Conservation (phyloP, 1,284 basidiomycete genomes). For the Spongispora temasekensis region DNA sequence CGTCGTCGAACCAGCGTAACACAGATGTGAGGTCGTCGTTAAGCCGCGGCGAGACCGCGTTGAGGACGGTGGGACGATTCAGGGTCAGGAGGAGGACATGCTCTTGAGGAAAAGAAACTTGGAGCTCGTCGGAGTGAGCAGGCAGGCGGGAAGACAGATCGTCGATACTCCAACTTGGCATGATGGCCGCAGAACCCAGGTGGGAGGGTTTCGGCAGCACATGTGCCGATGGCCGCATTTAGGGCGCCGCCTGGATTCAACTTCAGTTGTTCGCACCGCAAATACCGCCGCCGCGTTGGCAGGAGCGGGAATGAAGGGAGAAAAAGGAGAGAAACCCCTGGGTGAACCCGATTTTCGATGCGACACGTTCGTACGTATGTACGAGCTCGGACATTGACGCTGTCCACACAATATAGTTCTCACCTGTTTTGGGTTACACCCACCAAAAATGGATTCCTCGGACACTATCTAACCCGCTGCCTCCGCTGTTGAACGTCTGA, state of each 20-base stretch:
- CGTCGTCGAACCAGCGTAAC: slow-evolving; percentile 78
- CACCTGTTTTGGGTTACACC: no score
- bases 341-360: no score
- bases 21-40: slow-evolving; percentile 54
- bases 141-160: slow-evolving; percentile 31
- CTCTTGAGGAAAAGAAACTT: slow-evolving; percentile 58
- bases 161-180: neutral
- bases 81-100: slow-evolving; percentile 75
- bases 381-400: no score
- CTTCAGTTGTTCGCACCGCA: no score
- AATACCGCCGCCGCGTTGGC: no score
- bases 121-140: slow-evolving; percentile 54
- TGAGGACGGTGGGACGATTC: slow-evolving; percentile 73
- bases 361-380: no score
- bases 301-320: no score
- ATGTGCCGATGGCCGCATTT: no score
- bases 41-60: slow-evolving; percentile 71
- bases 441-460: slow-evolving; percentile 19
- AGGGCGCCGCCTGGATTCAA: no score
- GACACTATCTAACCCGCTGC: no score
- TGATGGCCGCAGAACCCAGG: neutral
- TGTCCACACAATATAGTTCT: no score
- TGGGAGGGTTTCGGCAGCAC: neutral
- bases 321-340: no score
- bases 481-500: neutral